Conservation (phyloP, 192 early-diverging fungal species). For the Umbelopsis ramanniana region DNA sequence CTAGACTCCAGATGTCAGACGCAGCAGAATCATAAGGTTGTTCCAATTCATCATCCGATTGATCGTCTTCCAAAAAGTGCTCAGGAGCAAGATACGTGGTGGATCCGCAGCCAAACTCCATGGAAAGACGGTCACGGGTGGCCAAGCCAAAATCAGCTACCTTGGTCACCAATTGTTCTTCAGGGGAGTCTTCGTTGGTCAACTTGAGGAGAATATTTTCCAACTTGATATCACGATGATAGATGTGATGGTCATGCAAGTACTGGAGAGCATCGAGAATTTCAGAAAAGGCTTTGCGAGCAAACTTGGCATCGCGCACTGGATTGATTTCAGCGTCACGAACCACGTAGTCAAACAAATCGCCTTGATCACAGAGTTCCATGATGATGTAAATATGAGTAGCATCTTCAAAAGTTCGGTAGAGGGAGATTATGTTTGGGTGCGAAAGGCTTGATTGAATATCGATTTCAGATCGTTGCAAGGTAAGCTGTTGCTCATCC, state of each 20-base stretch:
- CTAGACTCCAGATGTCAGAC: slow-evolving; percentile 82
- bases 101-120: slow-evolving; percentile 88
- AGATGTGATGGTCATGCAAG: slow-evolving; percentile 79
- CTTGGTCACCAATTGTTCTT: slow-evolving; percentile 47
- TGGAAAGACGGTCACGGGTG: slow-evolving; percentile 72
- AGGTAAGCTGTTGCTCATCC: slow-evolving; percentile 46
- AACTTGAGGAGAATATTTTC: slow-evolving; percentile 78
- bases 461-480: slow-evolving; percentile 62
- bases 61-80: slow-evolving; percentile 45
- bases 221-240: slow-evolving; percentile 93
- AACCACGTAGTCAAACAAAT: slow-evolving; percentile 94
- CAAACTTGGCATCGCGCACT: slow-evolving; percentile 56
- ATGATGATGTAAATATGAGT: slow-evolving; percentile 89
- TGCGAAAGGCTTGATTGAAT: slow-evolving; percentile 66
- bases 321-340: slow-evolving; percentile 68
- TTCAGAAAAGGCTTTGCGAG: slow-evolving; percentile 71
- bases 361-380: slow-evolving; percentile 89
- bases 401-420: slow-evolving; percentile 88
- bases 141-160: slow-evolving; percentile 93
- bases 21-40: slow-evolving; percentile 57
- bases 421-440: slow-evolving; percentile 82
- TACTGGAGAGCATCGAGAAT: slow-evolving; percentile 79
- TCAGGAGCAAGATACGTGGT: slow-evolving; percentile 92
- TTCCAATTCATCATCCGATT: slow-evolving; percentile 27
- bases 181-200: slow-evolving; percentile 32